Percentiles rank a stretch among this genome's conserved stretches.
Evolutionary conservation across 768 basidiomycete genomes (phyloP).

Genomic region (Gloeopeniophorella convolvens): DNA sequence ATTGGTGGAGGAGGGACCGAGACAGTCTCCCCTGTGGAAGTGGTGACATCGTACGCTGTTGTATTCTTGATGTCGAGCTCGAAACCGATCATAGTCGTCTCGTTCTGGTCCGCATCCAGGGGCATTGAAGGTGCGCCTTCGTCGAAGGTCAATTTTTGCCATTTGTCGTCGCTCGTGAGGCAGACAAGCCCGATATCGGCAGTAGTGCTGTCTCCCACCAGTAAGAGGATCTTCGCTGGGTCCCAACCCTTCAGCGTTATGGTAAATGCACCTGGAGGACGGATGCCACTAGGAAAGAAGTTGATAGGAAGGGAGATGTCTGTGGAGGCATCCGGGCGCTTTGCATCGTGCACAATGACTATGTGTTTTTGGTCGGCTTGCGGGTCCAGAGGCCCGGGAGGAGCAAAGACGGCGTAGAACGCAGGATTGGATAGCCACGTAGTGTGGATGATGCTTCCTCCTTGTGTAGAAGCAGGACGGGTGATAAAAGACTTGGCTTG

Average conservation of each 20-base stretch:
- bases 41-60: conserved; percentile 32
- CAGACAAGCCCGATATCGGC: conserved; percentile 45
- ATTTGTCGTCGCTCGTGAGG: conserved; percentile 30
- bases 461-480: conserved; percentile 45
- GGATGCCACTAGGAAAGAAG: conserved; percentile 39
- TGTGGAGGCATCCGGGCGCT: conserved; percentile 30
- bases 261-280: conserved; percentile 39
- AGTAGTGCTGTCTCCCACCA: conserved; percentile 45
- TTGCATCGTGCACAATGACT: conserved; percentile 37
- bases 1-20: conserved; percentile 50
- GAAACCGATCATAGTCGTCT: conserved; percentile 61
- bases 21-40: conserved; percentile 36
- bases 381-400: conserved; percentile 33
- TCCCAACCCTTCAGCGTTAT: conserved; percentile 39
- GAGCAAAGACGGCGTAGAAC: conserved; percentile 59
- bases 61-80: conserved; percentile 58
- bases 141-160: conserved; percentile 42
- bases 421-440: conserved; percentile 67
- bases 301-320: conserved; percentile 36
- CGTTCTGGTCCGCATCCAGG: conserved; percentile 59
- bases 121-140: conserved; percentile 55
- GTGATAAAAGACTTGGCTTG: conserved; percentile 51
- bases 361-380: conserved; percentile 39
- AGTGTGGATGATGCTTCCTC: conserved; percentile 42
- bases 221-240: conserved; percentile 35